Percentiles rank a stretch among this genome's conserved stretches.
phyloP scores from a whole-genome alignment of 2,329 filamentous ascomycete species.

The Anthostomella pinea region DNA sequence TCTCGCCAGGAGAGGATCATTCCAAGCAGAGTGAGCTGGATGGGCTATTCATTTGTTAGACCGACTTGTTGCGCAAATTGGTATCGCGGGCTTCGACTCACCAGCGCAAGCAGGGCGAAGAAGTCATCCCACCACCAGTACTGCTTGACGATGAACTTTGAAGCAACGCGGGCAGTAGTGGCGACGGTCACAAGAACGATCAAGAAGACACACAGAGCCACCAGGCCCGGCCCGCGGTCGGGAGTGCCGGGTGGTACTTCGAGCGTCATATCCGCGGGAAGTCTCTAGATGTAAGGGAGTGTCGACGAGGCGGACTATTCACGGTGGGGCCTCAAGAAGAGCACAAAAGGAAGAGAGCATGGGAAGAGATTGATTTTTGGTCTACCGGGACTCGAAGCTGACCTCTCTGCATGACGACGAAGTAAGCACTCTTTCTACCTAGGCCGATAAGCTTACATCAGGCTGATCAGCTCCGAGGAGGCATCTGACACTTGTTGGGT shows the following conservation, averaged over 20 bases:
- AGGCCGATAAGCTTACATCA: too few species aligned
- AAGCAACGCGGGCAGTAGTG: conserved; percentile 1
- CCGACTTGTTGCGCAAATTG: not conserved
- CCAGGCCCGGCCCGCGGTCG: conserved; percentile 10
- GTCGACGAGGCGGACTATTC: not conserved
- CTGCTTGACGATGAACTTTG: conserved; percentile 7
- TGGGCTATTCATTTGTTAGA: conserved; percentile 7
- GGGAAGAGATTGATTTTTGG: too few species aligned
- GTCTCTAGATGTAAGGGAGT: not conserved
- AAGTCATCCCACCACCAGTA: conserved; percentile 12
- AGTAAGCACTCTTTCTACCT: too few species aligned
- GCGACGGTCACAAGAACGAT: conserved; percentile 20
- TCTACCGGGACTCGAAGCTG: too few species aligned
- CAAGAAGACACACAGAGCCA: conserved; percentile 8
- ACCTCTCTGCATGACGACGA: too few species aligned
- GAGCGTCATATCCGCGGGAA: conserved; percentile 7
- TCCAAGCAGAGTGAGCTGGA: conserved; percentile 6
- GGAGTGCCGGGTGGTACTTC: conserved; percentile 11
- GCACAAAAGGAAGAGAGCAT: too few species aligned
- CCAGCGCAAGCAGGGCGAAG: conserved; percentile 7
- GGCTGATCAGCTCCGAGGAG: too few species aligned
- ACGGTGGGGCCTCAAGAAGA: not conserved
- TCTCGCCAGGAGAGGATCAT: conserved; percentile 10
- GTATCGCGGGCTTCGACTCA: conserved; percentile 5
- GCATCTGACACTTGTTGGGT: too few species aligned